These are phyloP conservation scores for Alternaria brassicae DNA, from an alignment of 2,329 filamentous ascomycete genomes.

Conservation along the genomic window DNA sequence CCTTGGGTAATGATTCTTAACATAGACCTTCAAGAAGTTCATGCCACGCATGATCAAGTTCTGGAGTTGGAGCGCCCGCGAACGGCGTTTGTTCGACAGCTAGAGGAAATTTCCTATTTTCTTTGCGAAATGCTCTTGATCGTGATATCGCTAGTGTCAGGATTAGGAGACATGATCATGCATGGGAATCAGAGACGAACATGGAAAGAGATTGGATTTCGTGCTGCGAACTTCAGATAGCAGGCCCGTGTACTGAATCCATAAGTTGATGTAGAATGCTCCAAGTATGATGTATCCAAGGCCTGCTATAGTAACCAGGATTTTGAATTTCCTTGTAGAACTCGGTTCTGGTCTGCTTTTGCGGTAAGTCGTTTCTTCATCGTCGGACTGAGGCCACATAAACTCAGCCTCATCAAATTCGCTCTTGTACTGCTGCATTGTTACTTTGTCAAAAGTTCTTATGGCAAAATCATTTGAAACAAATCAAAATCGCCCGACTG, in stretches of 20 bases:
- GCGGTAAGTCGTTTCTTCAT: not conserved
- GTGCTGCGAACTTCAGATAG: not conserved
- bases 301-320: not conserved
- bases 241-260: no score
- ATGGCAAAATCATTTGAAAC: no score
- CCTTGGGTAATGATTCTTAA: not conserved
- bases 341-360: not conserved
- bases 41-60: conserved; percentile 2
- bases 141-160: not conserved
- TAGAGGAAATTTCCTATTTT: not conserved
- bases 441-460: not conserved
- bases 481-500: no score
- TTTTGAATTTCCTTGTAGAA: not conserved
- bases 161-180: not conserved
- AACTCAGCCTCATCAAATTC: not conserved
- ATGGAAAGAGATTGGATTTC: not conserved
- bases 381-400: not conserved
- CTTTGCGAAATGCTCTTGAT: not conserved
- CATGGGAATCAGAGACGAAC: not conserved
- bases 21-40: not conserved
- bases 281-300: not conserved
- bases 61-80: not conserved
- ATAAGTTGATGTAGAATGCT: not conserved
- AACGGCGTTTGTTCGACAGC: not conserved
- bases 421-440: not conserved